Evolutionary conservation across 768 basidiomycete species (phyloP), one percentile per base, ranked within the genome.

Genomic region (Basidioascus undulatus): DNA sequence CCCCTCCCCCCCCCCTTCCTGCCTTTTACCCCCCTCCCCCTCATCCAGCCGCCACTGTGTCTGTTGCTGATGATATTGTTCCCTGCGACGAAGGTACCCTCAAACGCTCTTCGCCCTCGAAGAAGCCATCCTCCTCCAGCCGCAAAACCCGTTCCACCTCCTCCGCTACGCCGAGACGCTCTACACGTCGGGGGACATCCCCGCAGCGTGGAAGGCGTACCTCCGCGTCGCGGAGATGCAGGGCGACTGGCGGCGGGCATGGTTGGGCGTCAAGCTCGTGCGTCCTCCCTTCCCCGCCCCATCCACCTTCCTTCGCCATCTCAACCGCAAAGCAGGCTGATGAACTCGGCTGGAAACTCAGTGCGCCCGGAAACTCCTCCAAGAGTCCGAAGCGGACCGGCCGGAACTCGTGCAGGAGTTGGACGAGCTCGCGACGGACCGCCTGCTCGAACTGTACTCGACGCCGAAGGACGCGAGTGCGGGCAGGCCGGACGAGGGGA

Each of bases 91-190:
- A 30, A 84, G 82, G 52, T 81, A 84, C 51, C 64, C 67, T 4
- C 60, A 58, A 24, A 70, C 81, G 0, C 61, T 82, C 1, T 71
- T 80, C 56, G 65, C 80, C 0, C 63, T 86, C 4, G 74, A 78
- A 11, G 81, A 86, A 56, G 74, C 69, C 5, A 67, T 84, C 27
- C 63, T 81, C 24, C 67, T 86, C 27, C 67, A 72, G 2, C 78
- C 82, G 0, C 81, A 84, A 48, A 86, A 83, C 49, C 76, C 79
- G 0, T 77, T 83, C 50, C 74, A 78, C 23, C 67, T 72, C 42
- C 66, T 83, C 18, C 75, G 76, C 48, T 76, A 72, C 35, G 82
- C 79, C 0, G 82, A 86, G 57, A 83, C 78, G 9, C 81, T 80
- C 0, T 83, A 78, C 52, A 77, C 77, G 2, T 66, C 70, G 0